Conservation (phyloP, 768 basidiomycete genomes). For the Amanita pseudoporphyria region DNA sequence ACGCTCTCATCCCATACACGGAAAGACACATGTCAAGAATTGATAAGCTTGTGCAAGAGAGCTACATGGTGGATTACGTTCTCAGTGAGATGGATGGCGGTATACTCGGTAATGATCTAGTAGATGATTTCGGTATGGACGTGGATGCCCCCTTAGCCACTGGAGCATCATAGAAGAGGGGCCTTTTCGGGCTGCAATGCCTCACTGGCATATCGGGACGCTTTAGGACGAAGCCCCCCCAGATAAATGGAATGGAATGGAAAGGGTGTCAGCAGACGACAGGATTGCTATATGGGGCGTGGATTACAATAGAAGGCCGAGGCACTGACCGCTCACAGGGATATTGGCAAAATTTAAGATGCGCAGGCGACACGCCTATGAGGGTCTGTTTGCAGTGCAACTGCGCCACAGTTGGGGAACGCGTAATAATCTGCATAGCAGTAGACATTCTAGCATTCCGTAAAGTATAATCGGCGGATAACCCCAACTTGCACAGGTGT, state of each 20-base stretch:
- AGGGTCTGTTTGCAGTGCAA: no score
- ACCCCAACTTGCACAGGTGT: not conserved
- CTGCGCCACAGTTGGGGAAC: not conserved
- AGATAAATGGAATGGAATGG: no score
- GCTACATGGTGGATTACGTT: slow-evolving; percentile 89
- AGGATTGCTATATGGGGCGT: no score
- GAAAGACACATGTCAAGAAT: slow-evolving; percentile 84
- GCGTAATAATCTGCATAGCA: no score
- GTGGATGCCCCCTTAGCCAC: slow-evolving; percentile 18
- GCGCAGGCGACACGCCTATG: no score
- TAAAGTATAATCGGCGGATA: not conserved
- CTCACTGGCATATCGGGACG: no score
- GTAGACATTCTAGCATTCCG: no score
- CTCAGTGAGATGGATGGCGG: slow-evolving; percentile 83
- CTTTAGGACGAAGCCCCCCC: no score
- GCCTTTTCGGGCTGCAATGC: not conserved
- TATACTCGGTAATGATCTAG: slow-evolving; percentile 41
- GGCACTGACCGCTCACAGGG: no score
- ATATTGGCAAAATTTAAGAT: no score
- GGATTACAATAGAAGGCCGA: no score
- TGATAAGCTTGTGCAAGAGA: slow-evolving; percentile 86
- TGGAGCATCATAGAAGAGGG: not conserved
- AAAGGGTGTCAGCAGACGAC: no score
- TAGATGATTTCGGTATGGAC: slow-evolving; percentile 37
- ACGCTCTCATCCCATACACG: slow-evolving; percentile 87